Base-by-base conservation (phyloP, 2,329 filamentous ascomycete species). In the Fusarium ramigenum region DNA sequence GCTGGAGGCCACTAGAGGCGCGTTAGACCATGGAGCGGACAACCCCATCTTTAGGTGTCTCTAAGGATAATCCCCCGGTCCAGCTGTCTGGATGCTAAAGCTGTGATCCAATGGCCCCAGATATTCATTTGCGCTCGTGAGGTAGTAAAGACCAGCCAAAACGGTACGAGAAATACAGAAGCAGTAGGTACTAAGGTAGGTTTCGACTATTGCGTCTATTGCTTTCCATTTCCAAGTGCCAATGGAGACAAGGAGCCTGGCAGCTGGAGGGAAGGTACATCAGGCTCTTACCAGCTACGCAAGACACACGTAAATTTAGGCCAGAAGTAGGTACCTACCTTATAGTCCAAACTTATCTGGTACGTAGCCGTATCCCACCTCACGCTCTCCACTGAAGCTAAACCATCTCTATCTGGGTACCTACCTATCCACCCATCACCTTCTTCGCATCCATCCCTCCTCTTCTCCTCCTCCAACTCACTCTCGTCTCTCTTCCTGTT, bases 401-500 rank as follows among this genome's bases (percentile, higher is more conserved):
- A 67, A 72, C 67, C 70, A 75, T 73, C 75, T 78, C 75, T 68
- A 40, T 54, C 50, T 54, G 21, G 50, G 50, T 39, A 53, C 23
- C 18, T 60, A 67, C 50, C 66, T 69, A 77, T 77, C 69, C 66
- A 67, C 66, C 70, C 66, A 59, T 75, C 72, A 64, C 73, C 73
- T 59, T 75, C 72, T 70, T 63, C 68, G 63, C 63, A 60, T 59
- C 65, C 63, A 70, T 73, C 73, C 77, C 76, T 72, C 69, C 73
- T 73, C 68, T 70, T 73, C 69, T 67, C 54, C 66, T 69, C 59
- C 50, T 74, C 63, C 73, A 72, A 73, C 70, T 62, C 72, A 78
- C 72, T 74, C 65, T 34, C 62, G 60, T 78, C 75, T 76, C 70
- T 78, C 78, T 75, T 77, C 72, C 69, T 70, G 70, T 75, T 77